These are phyloP conservation scores for Dentipellis sp. DNA, from an alignment of 768 basidiomycete species.

Conservation along the genomic window DNA sequence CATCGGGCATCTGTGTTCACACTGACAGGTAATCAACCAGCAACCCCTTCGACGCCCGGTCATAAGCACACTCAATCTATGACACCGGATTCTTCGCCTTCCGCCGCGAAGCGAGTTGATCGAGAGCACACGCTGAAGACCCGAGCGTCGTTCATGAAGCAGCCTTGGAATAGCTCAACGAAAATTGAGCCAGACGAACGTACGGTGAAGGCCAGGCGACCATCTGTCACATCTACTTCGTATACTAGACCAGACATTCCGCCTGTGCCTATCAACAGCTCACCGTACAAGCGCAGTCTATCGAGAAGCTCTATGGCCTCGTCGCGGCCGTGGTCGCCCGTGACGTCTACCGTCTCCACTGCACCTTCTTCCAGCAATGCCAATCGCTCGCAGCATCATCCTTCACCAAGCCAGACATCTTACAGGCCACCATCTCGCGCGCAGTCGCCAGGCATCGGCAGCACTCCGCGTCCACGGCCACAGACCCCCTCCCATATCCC, in stretches of 20 bases:
- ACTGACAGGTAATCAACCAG: slow-evolving; percentile 30
- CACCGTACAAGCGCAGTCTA: slow-evolving; percentile 11
- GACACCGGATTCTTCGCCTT: slow-evolving; percentile 62
- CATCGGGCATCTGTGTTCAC: slow-evolving; percentile 59
- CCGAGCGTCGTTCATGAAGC: slow-evolving; percentile 8
- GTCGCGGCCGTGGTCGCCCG: slow-evolving; percentile 14
- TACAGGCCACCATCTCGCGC: slow-evolving; percentile 43
- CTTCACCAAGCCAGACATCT: slow-evolving; percentile 33
- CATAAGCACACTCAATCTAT: slow-evolving; percentile 68
- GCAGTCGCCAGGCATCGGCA: slow-evolving; percentile 38
- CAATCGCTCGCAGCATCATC: slow-evolving; percentile 31
- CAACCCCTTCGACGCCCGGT: slow-evolving; percentile 40
- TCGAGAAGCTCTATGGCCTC: slow-evolving; percentile 15
- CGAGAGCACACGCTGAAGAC: slow-evolving; percentile 32
- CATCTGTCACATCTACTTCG: slow-evolving; percentile 33
- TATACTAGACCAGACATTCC: slow-evolving; percentile 6
- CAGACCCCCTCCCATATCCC: slow-evolving; percentile 80
- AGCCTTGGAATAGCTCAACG: slow-evolving; percentile 77
- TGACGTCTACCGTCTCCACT: slow-evolving; percentile 14
- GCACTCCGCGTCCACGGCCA: slow-evolving; percentile 59
- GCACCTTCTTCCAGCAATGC: slow-evolving; percentile 21
- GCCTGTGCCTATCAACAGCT: slow-evolving; percentile 2
- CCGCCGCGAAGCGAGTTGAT: slow-evolving; percentile 27
- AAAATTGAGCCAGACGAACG: slow-evolving; percentile 53
- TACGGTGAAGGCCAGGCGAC: slow-evolving; percentile 39